Percentiles rank a stretch among this genome's conserved stretches.
phyloP scores from a whole-genome alignment of 331 rosid species.

The Acacia concinna region DNA sequence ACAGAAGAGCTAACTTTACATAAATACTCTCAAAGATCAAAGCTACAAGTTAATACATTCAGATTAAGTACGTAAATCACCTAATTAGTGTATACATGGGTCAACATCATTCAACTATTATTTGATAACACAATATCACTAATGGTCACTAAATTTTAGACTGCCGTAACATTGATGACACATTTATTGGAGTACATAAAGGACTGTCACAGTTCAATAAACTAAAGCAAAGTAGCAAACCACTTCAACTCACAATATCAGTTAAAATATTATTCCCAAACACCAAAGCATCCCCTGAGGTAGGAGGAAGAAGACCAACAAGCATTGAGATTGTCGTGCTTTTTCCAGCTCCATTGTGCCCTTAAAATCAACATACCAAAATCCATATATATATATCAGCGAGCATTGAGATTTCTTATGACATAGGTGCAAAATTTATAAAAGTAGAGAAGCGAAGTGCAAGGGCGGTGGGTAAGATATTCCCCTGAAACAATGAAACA shows the following conservation, averaged over 20 bases:
- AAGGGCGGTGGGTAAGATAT: slow-evolving; percentile 12
- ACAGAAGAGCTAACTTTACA: background rate
- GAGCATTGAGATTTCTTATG: background rate
- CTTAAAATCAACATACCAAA: slow-evolving; percentile 40
- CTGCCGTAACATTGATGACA: background rate
- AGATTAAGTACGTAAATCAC: background rate
- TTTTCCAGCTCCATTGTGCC: slow-evolving; percentile 96
- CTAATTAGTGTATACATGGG: background rate
- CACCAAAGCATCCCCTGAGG: slow-evolving; percentile 87
- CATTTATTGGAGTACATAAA: background rate
- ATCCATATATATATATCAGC: background rate
- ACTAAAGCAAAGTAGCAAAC: slow-evolving; percentile 18
- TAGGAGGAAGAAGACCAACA: slow-evolving; percentile 91
- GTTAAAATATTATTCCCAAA: slow-evolving; percentile 77
- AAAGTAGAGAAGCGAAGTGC: slow-evolving; percentile 6
- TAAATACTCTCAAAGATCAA: background rate
- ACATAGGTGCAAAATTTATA: slow-evolving; percentile 7
- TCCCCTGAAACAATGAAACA: slow-evolving; percentile 6
- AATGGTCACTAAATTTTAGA: background rate
- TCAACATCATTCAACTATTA: slow-evolving; percentile 8
- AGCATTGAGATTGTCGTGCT: slow-evolving; percentile 96
- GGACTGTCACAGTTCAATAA: background rate
- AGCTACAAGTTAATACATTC: background rate
- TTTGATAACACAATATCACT: background rate
- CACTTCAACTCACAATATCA: slow-evolving; percentile 64